Conservation (phyloP, 2,329 filamentous ascomycete genomes). For the Aspergillus ochraceus region DNA sequence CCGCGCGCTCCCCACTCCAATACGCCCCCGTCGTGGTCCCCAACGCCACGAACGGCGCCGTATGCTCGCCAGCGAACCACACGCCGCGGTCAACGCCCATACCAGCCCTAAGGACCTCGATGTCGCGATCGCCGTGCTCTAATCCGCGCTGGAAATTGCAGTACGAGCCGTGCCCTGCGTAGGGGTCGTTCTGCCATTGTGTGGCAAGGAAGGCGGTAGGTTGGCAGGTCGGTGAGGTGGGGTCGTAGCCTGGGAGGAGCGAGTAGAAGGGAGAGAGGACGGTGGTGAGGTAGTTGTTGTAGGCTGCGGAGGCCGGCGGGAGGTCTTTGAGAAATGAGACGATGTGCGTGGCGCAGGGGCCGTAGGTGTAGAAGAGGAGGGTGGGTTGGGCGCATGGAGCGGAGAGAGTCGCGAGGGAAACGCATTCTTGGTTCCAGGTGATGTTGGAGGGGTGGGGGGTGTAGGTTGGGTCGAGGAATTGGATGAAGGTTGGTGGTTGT, state of each 20-base stretch:
- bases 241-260: conserved; percentile 62
- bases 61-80: conserved; percentile 91
- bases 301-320: conserved; percentile 45
- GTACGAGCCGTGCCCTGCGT: conserved; percentile 81
- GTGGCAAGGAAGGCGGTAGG: conserved; percentile 69
- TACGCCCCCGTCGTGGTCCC: conserved; percentile 90
- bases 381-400: conserved; percentile 67
- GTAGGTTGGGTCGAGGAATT: conserved; percentile 74
- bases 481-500: conserved; percentile 63
- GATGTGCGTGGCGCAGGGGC: conserved; percentile 42
- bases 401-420: conserved; percentile 72
- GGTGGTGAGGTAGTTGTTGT: conserved; percentile 56
- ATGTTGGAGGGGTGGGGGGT: conserved; percentile 60
- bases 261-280: conserved; percentile 81
- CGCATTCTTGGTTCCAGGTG: conserved; percentile 72
- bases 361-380: conserved; percentile 70
- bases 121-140: conserved; percentile 68
- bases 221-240: conserved; percentile 54
- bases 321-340: conserved; percentile 34
- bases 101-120: conserved; percentile 59
- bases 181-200: conserved; percentile 73
- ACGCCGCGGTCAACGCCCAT: conserved; percentile 59
- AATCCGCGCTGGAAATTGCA: conserved; percentile 80
- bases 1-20: conserved; percentile 84
- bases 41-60: conserved; percentile 82